Evolutionary conservation across 495 filamentous ascomycete species (phyloP).

Genomic region (Neurospora sp.): DNA sequence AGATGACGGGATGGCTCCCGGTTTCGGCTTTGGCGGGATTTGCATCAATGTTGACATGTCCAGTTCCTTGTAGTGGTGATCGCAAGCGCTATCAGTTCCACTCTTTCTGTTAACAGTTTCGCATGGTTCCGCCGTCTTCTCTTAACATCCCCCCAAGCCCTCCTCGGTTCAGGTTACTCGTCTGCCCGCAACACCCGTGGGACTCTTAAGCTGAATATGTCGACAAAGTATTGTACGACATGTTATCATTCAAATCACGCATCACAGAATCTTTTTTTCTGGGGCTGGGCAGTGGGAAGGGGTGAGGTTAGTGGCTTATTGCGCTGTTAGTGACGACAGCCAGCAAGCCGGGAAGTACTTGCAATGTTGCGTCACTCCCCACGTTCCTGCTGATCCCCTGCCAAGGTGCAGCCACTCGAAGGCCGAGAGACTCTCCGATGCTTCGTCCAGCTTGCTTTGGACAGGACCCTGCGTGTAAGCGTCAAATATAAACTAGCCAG

Average conservation of each 20-base stretch:
- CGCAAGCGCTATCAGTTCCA: neutral
- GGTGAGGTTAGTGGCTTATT: no score
- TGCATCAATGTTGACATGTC: neutral
- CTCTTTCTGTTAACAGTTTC: neutral
- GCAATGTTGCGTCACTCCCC: constrained; percentile 13
- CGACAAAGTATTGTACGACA: no score
- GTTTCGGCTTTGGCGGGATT: neutral
- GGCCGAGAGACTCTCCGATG: neutral
- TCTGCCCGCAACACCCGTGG: no score
- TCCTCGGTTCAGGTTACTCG: no score
- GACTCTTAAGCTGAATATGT: no score
- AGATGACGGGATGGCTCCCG: neutral
- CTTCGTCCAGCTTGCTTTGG: neutral
- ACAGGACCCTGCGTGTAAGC: neutral
- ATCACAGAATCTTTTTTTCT: no score
- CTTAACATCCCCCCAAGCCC: neutral
- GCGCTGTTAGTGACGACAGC: neutral
- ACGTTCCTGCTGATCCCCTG: constrained; percentile 3
- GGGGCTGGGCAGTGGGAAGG: no score
- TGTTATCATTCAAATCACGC: no score
- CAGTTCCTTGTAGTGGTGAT: neutral
- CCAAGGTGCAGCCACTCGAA: constrained; percentile 5
- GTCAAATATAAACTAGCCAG: neutral
- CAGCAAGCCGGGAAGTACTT: neutral
- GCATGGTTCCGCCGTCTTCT: neutral